Evolutionary conservation across 371 early-diverging fungal species (phyloP).

Genomic region (Mortierella sp.): DNA sequence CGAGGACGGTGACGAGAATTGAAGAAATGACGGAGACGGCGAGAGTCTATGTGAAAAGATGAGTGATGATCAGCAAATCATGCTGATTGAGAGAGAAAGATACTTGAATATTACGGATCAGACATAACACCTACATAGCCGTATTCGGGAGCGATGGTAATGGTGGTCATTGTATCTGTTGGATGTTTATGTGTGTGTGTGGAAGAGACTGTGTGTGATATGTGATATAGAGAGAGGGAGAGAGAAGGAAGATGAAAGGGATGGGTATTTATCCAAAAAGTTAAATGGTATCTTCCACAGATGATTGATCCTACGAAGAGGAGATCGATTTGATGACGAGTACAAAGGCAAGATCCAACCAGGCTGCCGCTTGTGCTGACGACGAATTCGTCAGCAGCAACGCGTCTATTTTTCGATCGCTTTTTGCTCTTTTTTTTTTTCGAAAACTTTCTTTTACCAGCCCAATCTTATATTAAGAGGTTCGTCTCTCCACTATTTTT

Average conservation of each 20-base stretch:
- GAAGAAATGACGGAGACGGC: conserved; percentile 58
- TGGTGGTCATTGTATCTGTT: conserved; percentile 55
- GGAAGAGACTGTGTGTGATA: neutral
- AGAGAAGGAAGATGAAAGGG: neutral
- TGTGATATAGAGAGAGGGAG: too few species aligned
- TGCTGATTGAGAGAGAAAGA: too few species aligned
- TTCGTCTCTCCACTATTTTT: too few species aligned
- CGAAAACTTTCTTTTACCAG: neutral
- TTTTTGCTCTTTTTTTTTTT: conserved; percentile 14
- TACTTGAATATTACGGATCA: too few species aligned
- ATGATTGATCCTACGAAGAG: too few species aligned
- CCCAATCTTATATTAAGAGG: too few species aligned
- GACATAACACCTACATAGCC: conserved; percentile 67
- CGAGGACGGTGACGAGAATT: conserved; percentile 62
- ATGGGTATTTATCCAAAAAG: neutral
- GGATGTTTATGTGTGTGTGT: neutral
- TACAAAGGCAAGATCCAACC: neutral
- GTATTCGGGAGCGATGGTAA: conserved; percentile 67
- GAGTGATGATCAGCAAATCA: neutral
- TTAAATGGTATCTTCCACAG: neutral
- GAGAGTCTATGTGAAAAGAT: conserved; percentile 24
- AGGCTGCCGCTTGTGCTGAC: conserved; percentile 7
- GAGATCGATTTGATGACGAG: neutral
- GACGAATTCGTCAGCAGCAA: conserved; percentile 20
- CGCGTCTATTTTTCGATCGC: conserved; percentile 19